Percentiles rank a stretch among this genome's conserved stretches.
phyloP scores from a whole-genome alignment of 1,139 yeast species.

The Yamadazyma taylorii region DNA sequence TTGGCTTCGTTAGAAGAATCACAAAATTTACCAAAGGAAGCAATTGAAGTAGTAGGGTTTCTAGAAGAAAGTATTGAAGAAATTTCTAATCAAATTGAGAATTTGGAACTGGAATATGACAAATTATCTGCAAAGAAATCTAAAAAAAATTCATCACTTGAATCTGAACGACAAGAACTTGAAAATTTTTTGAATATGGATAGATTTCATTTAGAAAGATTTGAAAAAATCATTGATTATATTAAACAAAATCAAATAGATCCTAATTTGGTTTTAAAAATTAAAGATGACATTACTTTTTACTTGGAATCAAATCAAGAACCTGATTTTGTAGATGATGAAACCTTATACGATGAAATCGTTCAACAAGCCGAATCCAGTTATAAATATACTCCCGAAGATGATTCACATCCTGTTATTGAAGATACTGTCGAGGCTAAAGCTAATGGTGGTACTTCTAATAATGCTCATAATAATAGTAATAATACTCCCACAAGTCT shows the following conservation, averaged over 20 bases:
- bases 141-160: conserved; percentile 41
- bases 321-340: conserved; percentile 40
- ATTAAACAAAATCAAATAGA: conserved; percentile 34
- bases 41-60: conserved; percentile 34
- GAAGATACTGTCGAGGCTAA: conserved; percentile 6
- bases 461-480: conserved; percentile 3
- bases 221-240: conserved; percentile 32
- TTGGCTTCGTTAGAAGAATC: conserved; percentile 42
- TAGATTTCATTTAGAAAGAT: conserved; percentile 41
- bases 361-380: conserved; percentile 28
- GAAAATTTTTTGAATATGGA: conserved; percentile 35
- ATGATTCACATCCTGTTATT: conserved; percentile 6
- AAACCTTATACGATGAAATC: conserved; percentile 44
- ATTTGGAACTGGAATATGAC: conserved; percentile 37
- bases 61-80: conserved; percentile 32
- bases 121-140: conserved; percentile 41
- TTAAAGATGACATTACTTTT: conserved; percentile 42
- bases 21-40: conserved; percentile 34
- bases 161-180: conserved; percentile 45
- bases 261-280: conserved; percentile 35
- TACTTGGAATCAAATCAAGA: conserved; percentile 43
- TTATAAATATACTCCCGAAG: conserved; percentile 16
- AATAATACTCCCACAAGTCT: background rate
- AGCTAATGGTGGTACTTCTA: background rate
- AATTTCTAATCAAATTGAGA: conserved; percentile 36